These are phyloP conservation scores for Kwoniella mangroviensis DNA, from an alignment of 768 basidiomycete genomes.

Conservation along the genomic window DNA sequence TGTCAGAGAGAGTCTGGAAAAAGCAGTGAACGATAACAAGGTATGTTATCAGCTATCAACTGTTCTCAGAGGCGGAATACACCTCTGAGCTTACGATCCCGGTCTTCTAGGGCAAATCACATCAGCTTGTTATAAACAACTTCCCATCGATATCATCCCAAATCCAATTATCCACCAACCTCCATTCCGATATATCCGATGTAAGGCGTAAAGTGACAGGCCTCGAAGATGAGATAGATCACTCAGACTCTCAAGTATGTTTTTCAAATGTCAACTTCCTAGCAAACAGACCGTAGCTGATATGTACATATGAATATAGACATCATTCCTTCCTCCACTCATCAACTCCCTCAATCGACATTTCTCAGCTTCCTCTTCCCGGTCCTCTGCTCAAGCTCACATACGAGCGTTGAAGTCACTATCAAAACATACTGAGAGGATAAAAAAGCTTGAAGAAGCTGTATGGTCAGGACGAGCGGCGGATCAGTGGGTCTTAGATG, in stretches of 20 bases:
- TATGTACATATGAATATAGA: constrained; percentile 12
- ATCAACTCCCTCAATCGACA: constrained; percentile 31
- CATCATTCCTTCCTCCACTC: constrained; percentile 48
- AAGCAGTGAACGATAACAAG: constrained; percentile 72
- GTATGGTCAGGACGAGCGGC: constrained; percentile 44
- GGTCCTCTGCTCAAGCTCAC: constrained; percentile 25
- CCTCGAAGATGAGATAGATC: constrained; percentile 62
- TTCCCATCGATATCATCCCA: constrained; percentile 62
- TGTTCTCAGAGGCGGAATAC: too few species aligned
- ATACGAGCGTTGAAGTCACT: constrained; percentile 28
- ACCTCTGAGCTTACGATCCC: too few species aligned
- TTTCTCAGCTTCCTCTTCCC: constrained; percentile 32
- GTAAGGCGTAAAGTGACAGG: constrained; percentile 70
- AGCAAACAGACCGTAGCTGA: not conserved
- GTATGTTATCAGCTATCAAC: too few species aligned
- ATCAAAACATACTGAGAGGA: constrained; percentile 18
- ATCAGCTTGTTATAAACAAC: constrained; percentile 34
- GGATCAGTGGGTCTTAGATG: constrained; percentile 42
- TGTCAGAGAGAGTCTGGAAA: constrained; percentile 67
- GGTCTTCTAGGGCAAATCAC: constrained; percentile 37
- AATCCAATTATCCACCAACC: constrained; percentile 72
- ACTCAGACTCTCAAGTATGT: constrained; percentile 31
- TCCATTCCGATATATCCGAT: constrained; percentile 68
- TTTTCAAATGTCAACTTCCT: not conserved
- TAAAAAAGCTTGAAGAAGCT: constrained; percentile 40